Evolutionary conservation across 805 yeast genomes (phyloP).

Genomic region (Myxozyma kluyveri): DNA sequence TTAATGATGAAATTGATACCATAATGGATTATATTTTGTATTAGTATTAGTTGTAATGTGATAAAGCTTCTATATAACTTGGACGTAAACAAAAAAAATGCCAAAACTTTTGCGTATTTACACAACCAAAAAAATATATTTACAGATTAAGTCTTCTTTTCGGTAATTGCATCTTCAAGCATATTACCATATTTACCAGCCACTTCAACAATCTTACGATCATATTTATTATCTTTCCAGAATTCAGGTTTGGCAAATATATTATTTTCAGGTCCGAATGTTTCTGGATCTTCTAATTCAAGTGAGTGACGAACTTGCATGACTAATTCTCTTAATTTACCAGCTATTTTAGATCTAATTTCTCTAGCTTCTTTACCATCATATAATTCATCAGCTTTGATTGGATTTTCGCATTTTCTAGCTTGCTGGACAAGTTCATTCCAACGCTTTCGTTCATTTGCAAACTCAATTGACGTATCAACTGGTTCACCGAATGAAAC

Average conservation of each 20-base stretch:
- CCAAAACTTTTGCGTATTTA: no score
- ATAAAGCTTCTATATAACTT: no score
- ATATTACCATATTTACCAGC: conserved; percentile 57
- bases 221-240: conserved; percentile 52
- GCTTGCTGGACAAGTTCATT: conserved; percentile 47
- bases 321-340: conserved; percentile 62
- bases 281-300: conserved; percentile 64
- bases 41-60: no score
- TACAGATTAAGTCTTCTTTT: no score
- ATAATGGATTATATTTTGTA: no score
- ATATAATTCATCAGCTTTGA: conserved; percentile 43
- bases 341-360: conserved; percentile 70
- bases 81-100: no score
- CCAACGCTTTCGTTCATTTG: conserved; percentile 69
- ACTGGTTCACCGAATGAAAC: not conserved
- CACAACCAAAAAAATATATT: no score
- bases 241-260: conserved; percentile 53
- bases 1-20: not conserved
- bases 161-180: no score
- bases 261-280: conserved; percentile 33
- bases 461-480: conserved; percentile 54
- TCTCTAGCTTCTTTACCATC: conserved; percentile 61
- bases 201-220: conserved; percentile 62
- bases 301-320: conserved; percentile 35
- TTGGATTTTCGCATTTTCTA: not conserved